Evolutionary conservation across 2,329 filamentous ascomycete genomes (phyloP), one percentile per base, ranked within the genome.

Genomic region (Aspergillus ustus): DNA sequence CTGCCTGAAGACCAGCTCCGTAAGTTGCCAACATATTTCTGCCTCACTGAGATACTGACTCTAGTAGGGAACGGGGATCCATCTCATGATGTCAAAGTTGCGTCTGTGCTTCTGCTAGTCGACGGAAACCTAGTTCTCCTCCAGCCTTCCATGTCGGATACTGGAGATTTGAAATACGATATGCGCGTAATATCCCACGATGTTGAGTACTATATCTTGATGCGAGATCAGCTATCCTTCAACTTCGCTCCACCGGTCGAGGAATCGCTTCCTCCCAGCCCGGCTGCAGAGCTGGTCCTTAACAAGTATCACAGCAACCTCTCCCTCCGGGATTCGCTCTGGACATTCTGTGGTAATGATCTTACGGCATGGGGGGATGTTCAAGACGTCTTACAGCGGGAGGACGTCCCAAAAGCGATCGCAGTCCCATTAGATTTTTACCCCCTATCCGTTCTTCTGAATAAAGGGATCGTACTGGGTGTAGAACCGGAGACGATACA

Each of bases 101-200:
- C 95, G 7, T 96, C 93, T 0, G 93, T 99, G 13, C 81, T 99
- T 15, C 97, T 99, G 71, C 83, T 99, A n/a, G 93, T 99, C 2
- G 95, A 99, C 73, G 95, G 94, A 31, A 99, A 99, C 75, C 86
- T 99, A 20, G 95, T 98, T 11, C 81, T 98, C 43, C 84, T 99
- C 52, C 92, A 96, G 66, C 94, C 95, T 1, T 93, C 92, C 0
- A 82, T 92, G 5, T 93, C 91, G 55, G 91, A 91, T 52, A 87
- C 90, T 48, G 91, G 91, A 5, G 90, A 93, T 68, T 83, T 97
- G 55, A 98, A 97, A 80, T 99, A 99, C 73, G 94, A 98, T 73
- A 99, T 99, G 95, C 90, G 93, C 9, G 90, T 98, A 62, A 90
- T 99, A 72, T 93, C 93, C 13, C 92, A 97, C 70, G 96, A 96